A percentile compares a stretch with the other conserved stretches of the same genome.
phyloP scores from a whole-genome alignment of 208 protist species.

The Zelonia costaricensis region DNA sequence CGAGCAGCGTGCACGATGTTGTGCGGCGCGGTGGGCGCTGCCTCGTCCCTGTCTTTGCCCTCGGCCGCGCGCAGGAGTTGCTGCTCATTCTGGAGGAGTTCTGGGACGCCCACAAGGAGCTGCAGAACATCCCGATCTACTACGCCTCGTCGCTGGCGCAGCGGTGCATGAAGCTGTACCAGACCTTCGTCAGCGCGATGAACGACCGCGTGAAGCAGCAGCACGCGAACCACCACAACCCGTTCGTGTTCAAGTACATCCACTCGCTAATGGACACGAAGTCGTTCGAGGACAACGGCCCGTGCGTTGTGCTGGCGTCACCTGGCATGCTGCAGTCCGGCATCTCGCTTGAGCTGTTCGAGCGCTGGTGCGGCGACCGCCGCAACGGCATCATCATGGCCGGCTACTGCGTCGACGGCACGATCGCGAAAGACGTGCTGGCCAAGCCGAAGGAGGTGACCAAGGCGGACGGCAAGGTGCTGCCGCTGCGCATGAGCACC shows the following conservation, averaged over 20 bases:
- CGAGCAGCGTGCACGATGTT: conserved; percentile 91
- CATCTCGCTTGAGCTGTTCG: conserved; percentile 98
- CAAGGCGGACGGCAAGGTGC: conserved; percentile 84
- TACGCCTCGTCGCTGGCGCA: conserved; percentile 98
- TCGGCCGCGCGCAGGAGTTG: conserved; percentile 98
- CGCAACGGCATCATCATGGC: conserved; percentile 98
- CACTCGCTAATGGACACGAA: conserved; percentile 88
- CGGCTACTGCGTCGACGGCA: conserved; percentile 98
- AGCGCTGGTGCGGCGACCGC: conserved; percentile 96
- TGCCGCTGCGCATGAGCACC: conserved; percentile 91
- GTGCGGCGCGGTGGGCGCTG: conserved; percentile 94
- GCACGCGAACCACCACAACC: conserved; percentile 93
- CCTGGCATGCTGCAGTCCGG: conserved; percentile 98
- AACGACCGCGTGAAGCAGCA: conserved; percentile 95
- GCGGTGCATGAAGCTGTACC: conserved; percentile 98
- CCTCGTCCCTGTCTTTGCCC: conserved; percentile 98
- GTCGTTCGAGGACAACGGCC: conserved; percentile 93
- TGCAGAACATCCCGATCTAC: conserved; percentile 98
- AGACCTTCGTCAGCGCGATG: conserved; percentile 98
- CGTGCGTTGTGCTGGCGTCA: conserved; percentile 94
- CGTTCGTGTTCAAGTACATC: conserved; percentile 98
- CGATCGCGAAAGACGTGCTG: conserved; percentile 95
- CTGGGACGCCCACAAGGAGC: conserved; percentile 96
- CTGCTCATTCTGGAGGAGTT: conserved; percentile 99
- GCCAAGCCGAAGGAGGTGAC: conserved; percentile 87